These are phyloP conservation scores for Protostelium mycophagum DNA, from an alignment of 78 protist species.

Conservation along the genomic window DNA sequence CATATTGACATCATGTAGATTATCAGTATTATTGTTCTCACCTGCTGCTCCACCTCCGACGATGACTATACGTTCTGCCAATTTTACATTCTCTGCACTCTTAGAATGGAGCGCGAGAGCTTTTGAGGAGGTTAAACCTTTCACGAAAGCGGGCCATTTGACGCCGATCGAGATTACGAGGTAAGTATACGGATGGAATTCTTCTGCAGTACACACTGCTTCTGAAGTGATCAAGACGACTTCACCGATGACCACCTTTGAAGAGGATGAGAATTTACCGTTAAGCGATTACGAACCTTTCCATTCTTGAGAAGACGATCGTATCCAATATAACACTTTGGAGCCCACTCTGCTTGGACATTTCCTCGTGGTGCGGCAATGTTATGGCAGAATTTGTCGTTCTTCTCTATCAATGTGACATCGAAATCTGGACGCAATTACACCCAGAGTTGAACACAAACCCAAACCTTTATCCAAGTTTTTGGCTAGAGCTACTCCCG, in stretches of 20 bases:
- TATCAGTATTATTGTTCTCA: neutral
- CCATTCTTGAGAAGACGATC: slow-evolving; percentile 36
- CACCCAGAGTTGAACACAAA: neutral
- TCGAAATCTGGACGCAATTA: slow-evolving; percentile 1
- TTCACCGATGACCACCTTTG: too few species aligned
- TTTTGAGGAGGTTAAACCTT: neutral
- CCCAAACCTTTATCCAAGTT: slow-evolving; percentile 5
- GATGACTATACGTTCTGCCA: neutral
- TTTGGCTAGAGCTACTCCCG: slow-evolving; percentile 27
- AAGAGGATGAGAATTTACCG: too few species aligned
- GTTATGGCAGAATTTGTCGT: slow-evolving; percentile 24
- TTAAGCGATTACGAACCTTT: slow-evolving; percentile 4
- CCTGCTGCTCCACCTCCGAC: slow-evolving; percentile 44
- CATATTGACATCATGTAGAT: neutral
- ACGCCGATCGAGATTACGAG: slow-evolving; percentile 38
- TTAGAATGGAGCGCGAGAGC: neutral
- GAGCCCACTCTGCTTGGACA: slow-evolving; percentile 15
- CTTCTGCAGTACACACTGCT: too few species aligned
- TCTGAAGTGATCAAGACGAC: too few species aligned
- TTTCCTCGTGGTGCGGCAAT: slow-evolving; percentile 18
- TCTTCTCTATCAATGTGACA: slow-evolving; percentile 45
- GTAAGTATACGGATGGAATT: slow-evolving; percentile 22
- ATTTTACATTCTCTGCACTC: neutral
- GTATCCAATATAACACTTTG: slow-evolving; percentile 19
- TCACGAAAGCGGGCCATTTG: slow-evolving; percentile 19